A percentile compares a stretch with the other conserved stretches of the same genome.
phyloP scores from a whole-genome alignment of 2,329 filamentous ascomycete species.

The Verticillium nubilum region DNA sequence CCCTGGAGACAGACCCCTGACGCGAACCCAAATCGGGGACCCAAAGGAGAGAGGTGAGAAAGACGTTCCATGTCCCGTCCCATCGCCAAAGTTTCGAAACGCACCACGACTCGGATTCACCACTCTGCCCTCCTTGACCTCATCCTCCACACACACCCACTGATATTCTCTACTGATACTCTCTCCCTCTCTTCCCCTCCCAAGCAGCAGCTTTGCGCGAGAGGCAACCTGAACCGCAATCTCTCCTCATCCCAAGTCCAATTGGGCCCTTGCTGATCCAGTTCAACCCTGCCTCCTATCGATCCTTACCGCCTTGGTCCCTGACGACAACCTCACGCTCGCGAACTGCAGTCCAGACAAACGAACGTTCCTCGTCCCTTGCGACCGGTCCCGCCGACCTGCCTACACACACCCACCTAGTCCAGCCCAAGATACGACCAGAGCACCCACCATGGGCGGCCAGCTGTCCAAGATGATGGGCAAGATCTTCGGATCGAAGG shows the following conservation, averaged over 20 bases:
- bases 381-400: background rate
- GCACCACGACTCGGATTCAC: background rate
- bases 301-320: background rate
- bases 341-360: background rate
- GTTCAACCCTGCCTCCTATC: background rate
- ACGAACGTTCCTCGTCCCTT: slow-evolving; percentile 1
- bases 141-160: too few species aligned
- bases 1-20: background rate
- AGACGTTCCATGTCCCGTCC: background rate
- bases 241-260: background rate
- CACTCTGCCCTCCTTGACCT: background rate
- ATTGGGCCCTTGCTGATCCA: background rate
- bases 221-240: background rate
- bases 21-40: background rate
- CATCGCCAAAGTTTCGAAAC: background rate
- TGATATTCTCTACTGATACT: too few species aligned
- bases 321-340: background rate
- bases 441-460: slow-evolving; percentile 64
- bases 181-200: background rate
- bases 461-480: slow-evolving; percentile 94
- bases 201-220: background rate
- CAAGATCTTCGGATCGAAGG: slow-evolving; percentile 98
- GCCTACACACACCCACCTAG: background rate
- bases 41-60: background rate
- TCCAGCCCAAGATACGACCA: background rate